Evolutionary conservation across 768 basidiomycete species (phyloP), one percentile per base, ranked within the genome.

Genomic region (Hygrocybe punicea): DNA sequence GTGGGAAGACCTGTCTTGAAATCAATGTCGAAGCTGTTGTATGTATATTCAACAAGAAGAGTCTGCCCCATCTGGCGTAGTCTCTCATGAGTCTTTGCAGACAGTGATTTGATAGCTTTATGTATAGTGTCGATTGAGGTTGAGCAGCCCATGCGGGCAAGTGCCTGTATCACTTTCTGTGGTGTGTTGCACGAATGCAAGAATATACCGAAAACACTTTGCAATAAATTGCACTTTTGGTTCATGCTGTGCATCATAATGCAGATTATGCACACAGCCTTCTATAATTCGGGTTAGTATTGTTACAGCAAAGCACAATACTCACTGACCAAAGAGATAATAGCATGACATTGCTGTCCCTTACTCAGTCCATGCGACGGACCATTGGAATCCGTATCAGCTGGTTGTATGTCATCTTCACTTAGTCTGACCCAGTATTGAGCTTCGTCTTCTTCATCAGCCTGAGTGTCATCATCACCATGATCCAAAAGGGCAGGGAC

Each of bases 111-210:
- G n/a, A n/a, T n/a, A n/a, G n/a, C n/a, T n/a, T n/a, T n/a, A n/a
- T n/a, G n/a, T n/a, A n/a, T n/a, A n/a, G n/a, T n/a, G n/a, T n/a
- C n/a, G n/a, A n/a, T n/a, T n/a, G n/a, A n/a, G n/a, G n/a, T n/a
- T n/a, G n/a, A n/a, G n/a, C n/a, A n/a, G n/a, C n/a, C n/a, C n/a
- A n/a, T n/a, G 29, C 64, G 71, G 14, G 71, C 64, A 3, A 75
- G 60, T 4, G 71, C 34, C 29, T 71, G 65, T 9, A 65, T 57
- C 21, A 72, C 65, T 13, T 63, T 65, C 23, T 69, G 62, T 2
- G 67, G 66, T 1, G 66, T 57, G 17, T 63, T 62, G 7, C 62
- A 61, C 3, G 66, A 65, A 50, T 73, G 69, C 34, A 68, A 25
- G 35, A 19, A 16, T 25, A 6, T 16, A 21, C 17, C 35, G 24